Percentiles rank a stretch among this genome's conserved stretches.
These are phyloP conservation scores for Sisymbrium altissimum DNA, from an alignment of 345 rosid species.

Conservation along the genomic window DNA sequence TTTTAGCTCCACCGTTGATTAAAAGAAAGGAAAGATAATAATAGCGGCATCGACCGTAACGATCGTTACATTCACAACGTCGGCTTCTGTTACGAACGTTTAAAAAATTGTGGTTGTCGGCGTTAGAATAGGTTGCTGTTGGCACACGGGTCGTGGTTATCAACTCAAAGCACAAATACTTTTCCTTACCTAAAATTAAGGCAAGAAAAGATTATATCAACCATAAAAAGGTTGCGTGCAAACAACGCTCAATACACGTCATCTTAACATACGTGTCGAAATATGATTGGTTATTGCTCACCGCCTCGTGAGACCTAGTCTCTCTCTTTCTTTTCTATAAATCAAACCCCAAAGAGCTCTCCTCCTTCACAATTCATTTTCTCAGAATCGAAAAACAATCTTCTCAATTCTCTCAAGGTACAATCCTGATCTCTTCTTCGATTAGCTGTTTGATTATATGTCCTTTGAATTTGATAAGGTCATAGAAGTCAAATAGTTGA, in stretches of 20 bases:
- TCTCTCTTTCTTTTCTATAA: background rate
- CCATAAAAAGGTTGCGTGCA: background rate
- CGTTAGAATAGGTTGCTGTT: background rate
- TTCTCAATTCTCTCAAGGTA: background rate
- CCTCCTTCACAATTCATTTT: background rate
- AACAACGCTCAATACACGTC: constrained; percentile 14
- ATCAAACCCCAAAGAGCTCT: background rate
- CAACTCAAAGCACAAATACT: constrained; percentile 24
- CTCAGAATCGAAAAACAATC: background rate
- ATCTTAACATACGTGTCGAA: background rate
- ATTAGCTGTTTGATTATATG: background rate
- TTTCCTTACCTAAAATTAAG: constrained; percentile 2
- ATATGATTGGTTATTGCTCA: background rate
- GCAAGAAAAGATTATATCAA: background rate
- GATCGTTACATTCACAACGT: constrained; percentile 8
- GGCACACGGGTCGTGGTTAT: constrained; percentile 22
- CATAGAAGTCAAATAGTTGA: too few species aligned
- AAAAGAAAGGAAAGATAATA: background rate
- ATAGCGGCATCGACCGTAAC: background rate
- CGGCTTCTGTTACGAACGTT: constrained; percentile 8
- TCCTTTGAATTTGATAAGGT: background rate
- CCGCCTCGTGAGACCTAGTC: constrained; percentile 34
- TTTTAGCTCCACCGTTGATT: constrained; percentile 13
- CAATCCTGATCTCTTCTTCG: background rate
- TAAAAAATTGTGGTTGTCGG: constrained; percentile 15